A percentile compares a stretch with the other conserved stretches of the same genome.
These are phyloP conservation scores for Creolimax fragrantissima DNA, from an alignment of 78 protist species.

Conservation along the genomic window DNA sequence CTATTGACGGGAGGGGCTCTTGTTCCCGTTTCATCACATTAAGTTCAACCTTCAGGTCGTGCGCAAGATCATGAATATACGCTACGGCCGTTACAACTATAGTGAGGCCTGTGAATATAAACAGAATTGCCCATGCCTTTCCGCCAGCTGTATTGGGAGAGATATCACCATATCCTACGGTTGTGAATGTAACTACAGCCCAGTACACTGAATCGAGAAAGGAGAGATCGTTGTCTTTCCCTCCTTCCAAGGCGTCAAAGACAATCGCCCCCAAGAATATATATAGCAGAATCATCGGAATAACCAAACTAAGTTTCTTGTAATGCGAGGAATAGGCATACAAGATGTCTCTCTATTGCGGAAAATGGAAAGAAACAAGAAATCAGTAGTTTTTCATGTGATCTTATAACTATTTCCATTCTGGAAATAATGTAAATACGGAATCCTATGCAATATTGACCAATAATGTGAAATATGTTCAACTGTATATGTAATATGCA, in stretches of 20 bases:
- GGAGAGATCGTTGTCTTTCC: background rate
- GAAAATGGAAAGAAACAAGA: too few relatives aligned
- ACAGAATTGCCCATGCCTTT: background rate
- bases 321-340: background rate
- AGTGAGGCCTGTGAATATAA: background rate
- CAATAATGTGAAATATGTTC: too few relatives aligned
- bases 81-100: background rate
- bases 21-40: background rate
- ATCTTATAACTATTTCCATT: too few relatives aligned
- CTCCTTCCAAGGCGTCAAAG: background rate
- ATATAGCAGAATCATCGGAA: background rate
- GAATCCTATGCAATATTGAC: too few relatives aligned
- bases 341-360: background rate
- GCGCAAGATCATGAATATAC: background rate
- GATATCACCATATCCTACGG: constrained; percentile 12
- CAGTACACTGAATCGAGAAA: background rate
- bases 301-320: background rate
- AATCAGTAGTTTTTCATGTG: too few relatives aligned
- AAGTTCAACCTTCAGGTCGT: background rate
- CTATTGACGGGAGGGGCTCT: background rate
- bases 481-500: too few relatives aligned
- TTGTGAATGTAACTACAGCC: background rate
- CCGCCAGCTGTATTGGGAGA: background rate
- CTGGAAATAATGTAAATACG: too few relatives aligned
- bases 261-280: background rate